Conservation (phyloP, 2,329 filamentous ascomycete genomes). For the Capronia americana region DNA sequence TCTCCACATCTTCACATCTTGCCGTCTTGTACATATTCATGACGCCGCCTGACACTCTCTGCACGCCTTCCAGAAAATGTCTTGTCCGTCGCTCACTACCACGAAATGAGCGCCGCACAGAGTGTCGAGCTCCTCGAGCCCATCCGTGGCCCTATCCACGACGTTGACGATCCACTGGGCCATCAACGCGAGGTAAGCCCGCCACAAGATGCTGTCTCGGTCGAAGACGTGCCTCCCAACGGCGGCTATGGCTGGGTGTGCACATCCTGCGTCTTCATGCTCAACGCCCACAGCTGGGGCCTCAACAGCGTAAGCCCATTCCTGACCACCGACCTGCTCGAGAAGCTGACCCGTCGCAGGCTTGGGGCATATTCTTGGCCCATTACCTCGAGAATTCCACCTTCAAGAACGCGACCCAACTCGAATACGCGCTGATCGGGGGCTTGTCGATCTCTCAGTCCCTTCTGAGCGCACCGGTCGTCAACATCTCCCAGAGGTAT, state of each 20-base stretch:
- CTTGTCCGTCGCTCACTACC: background rate
- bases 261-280: constrained; percentile 39
- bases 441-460: constrained; percentile 40
- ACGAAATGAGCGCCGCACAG: constrained; percentile 1
- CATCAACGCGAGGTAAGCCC: constrained; percentile 7
- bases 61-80: background rate
- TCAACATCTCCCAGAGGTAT: constrained; percentile 35
- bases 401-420: constrained; percentile 38
- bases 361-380: constrained; percentile 53
- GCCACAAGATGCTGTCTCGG: constrained; percentile 26
- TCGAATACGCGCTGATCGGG: constrained; percentile 45
- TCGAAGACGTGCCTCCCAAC: constrained; percentile 33
- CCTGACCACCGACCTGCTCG: background rate
- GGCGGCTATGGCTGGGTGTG: constrained; percentile 46
- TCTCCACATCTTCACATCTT: background rate
- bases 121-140: constrained; percentile 6
- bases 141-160: background rate
- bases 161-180: background rate
- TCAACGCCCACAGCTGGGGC: constrained; percentile 46
- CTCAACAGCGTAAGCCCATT: constrained; percentile 36
- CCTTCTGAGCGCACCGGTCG: constrained; percentile 41
- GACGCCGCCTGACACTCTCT: background rate
- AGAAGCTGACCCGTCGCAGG: constrained; percentile 6
- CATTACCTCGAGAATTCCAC: constrained; percentile 47
- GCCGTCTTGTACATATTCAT: background rate